Evolutionary conservation across 495 filamentous ascomycete species (phyloP), one percentile per base, ranked within the genome.

Genomic region (Penicillium daleae): DNA sequence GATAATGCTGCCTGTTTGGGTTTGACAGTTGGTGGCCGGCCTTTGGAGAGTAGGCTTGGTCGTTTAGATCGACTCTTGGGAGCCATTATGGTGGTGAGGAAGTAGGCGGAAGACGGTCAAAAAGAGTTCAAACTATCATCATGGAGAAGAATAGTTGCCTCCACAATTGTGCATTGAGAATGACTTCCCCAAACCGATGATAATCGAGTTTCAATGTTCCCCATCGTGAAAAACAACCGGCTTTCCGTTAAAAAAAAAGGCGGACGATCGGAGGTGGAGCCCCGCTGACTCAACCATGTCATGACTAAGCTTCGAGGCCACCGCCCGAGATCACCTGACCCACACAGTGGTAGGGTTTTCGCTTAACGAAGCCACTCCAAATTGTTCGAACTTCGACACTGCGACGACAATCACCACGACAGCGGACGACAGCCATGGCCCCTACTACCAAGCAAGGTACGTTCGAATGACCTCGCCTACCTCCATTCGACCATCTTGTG

Each of bases 361-460:
- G 71, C 66, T 81, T 76, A 78, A 71, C 77, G 77, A 79, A 75
- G 69, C 69, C 75, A 76, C 67, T 74, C 68, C 69, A 73, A 81
- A 79, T 74, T 74, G 68, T 71, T 73, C 64, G 74, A 76, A 72
- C 68, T 62, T 71, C 68, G 74, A 75, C 74, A 78, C 72, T 74
- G 71, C 70, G 76, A 78, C 68, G 76, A 78, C 68, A 76, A 76
- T 74, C 75, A 79, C 80, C 80, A 81, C 74, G 77, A 80, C 78
- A 80, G 74, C 79, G 66, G 74, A 79, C 74, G 77, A 80, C 78
- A 83, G 82, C 79, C 78, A 93, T 93, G 90, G 87, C 87, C 75
- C 90, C 90, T 74, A 89, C 90, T 77, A 83, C 78, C 70, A 89
- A 89, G 85, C 88, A 90, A 86, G 87, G 89, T 92, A 86, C 74